Evolutionary conservation across 2,329 filamentous ascomycete genomes (phyloP).

Genomic region (Aspergillus tubingensis): DNA sequence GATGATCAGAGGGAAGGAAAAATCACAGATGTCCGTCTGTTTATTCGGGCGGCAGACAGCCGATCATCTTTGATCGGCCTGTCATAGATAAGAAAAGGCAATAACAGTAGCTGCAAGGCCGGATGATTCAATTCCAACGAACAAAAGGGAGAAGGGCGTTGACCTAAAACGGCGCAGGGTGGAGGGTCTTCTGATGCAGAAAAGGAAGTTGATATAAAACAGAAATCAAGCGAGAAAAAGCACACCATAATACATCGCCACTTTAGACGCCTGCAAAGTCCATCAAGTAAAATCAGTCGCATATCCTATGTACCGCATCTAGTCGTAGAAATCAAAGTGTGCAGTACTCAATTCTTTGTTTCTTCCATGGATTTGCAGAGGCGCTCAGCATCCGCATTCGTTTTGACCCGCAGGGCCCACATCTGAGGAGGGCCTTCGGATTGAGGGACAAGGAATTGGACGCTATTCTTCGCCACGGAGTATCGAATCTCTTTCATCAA

Average conservation of each 20-base stretch:
- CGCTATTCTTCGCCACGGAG: slow-evolving; percentile 54
- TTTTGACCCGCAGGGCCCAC: slow-evolving; percentile 71
- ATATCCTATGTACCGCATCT: slow-evolving; percentile 17
- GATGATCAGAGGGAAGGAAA: background rate
- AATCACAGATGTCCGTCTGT: background rate
- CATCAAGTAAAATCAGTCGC: slow-evolving; percentile 15
- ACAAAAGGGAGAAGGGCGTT: slow-evolving; percentile 16
- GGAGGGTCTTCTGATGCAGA: background rate
- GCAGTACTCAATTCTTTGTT: slow-evolving; percentile 20
- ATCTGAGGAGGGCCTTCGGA: slow-evolving; percentile 64
- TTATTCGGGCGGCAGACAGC: background rate
- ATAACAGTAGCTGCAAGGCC: background rate
- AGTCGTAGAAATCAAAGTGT: slow-evolving; percentile 10
- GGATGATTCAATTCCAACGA: background rate
- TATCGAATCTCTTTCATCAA: slow-evolving; percentile 66
- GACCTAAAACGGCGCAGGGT: background rate
- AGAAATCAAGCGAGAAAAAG: slow-evolving; percentile 10
- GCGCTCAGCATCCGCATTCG: slow-evolving; percentile 16
- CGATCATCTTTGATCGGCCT: background rate
- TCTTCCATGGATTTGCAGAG: slow-evolving; percentile 22
- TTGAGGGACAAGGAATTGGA: slow-evolving; percentile 50
- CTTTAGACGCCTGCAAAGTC: slow-evolving; percentile 8
- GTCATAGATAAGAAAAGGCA: background rate
- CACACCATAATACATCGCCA: slow-evolving; percentile 22
- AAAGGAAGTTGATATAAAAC: slow-evolving; percentile 3